A percentile compares a stretch with the other conserved stretches of the same genome.
phyloP scores from a whole-genome alignment of 1,284 basidiomycete genomes.

The Heterobasidion occidentale region DNA sequence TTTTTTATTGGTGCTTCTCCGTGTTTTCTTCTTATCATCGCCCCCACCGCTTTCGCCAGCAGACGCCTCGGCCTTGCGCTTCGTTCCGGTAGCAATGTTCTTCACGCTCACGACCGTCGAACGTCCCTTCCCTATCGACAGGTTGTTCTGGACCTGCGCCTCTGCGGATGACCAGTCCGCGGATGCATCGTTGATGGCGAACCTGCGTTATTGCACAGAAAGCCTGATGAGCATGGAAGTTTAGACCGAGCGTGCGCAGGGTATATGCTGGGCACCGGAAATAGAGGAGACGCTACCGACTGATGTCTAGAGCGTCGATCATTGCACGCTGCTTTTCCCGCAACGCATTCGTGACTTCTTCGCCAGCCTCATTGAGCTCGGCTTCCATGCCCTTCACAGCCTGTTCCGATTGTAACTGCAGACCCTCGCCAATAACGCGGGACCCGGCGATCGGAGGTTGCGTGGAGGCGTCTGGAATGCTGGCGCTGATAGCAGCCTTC shows the following conservation, averaged over 20 bases:
- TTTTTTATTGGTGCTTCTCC: slow-evolving; percentile 45
- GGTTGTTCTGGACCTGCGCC: slow-evolving; percentile 51
- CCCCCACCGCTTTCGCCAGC: slow-evolving; percentile 21
- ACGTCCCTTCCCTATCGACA: slow-evolving; percentile 34
- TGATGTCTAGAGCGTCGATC: slow-evolving; percentile 79
- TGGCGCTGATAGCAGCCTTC: slow-evolving; percentile 64
- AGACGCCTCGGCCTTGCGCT: slow-evolving; percentile 48
- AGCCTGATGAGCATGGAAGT: slow-evolving; percentile 14
- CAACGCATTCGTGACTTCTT: slow-evolving; percentile 38
- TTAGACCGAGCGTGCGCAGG: neutral
- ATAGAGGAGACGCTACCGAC: slow-evolving; percentile 41
- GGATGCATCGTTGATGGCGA: slow-evolving; percentile 64
- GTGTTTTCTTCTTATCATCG: slow-evolving; percentile 39
- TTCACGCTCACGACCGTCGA: slow-evolving; percentile 76
- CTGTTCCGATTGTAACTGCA: slow-evolving; percentile 26
- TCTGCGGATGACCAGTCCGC: slow-evolving; percentile 74
- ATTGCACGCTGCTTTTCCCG: slow-evolving; percentile 75
- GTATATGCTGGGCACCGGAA: neutral
- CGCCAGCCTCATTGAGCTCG: slow-evolving; percentile 70
- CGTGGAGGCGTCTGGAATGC: slow-evolving; percentile 30
- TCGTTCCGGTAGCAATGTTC: slow-evolving; percentile 41
- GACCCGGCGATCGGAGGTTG: slow-evolving; percentile 4
- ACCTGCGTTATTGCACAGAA: slow-evolving; percentile 39
- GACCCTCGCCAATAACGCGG: slow-evolving; percentile 12
- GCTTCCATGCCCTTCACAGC: slow-evolving; percentile 47